A percentile compares a stretch with the other conserved stretches of the same genome.
Evolutionary conservation across 257 asterid species (phyloP).

Genomic region (Verbascum thapsus): DNA sequence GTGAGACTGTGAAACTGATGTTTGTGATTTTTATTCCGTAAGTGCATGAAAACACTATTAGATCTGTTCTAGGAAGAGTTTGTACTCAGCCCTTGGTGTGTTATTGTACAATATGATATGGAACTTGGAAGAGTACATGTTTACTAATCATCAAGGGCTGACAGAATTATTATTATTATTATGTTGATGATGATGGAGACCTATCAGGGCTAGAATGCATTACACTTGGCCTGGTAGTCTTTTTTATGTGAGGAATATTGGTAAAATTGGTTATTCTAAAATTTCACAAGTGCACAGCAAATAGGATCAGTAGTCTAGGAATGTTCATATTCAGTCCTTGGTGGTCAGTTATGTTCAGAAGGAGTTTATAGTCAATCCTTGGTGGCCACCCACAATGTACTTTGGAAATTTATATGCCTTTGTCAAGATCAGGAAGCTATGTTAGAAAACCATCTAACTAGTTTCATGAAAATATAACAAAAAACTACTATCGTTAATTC

Average conservation of each 20-base stretch:
- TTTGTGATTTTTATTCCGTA: neutral
- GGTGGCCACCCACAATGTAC: no score
- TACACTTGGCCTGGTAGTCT: neutral
- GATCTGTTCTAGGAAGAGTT: constrained; percentile 12
- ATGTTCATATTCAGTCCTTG: neutral
- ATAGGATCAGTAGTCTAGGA: neutral
- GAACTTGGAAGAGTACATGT: neutral
- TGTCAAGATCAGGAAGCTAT: neutral
- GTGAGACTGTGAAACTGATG: neutral
- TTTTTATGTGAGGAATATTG: constrained; percentile 7
- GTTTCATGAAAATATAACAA: neutral
- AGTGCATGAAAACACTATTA: neutral
- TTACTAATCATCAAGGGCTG: neutral
- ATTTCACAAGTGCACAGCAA: neutral
- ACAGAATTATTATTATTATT: neutral
- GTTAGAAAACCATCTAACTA: neutral
- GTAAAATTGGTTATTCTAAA: neutral
- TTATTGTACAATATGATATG: no score
- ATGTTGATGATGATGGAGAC: constrained; percentile 18
- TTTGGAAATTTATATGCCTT: neutral
- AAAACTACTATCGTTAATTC: neutral
- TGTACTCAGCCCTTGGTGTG: constrained; percentile 11
- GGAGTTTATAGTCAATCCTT: no score
- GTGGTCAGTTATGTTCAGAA: neutral
- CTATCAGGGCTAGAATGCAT: neutral